Conservation (phyloP, 73 alveolate genomes). For the Symbiodinium pilosum region DNA sequence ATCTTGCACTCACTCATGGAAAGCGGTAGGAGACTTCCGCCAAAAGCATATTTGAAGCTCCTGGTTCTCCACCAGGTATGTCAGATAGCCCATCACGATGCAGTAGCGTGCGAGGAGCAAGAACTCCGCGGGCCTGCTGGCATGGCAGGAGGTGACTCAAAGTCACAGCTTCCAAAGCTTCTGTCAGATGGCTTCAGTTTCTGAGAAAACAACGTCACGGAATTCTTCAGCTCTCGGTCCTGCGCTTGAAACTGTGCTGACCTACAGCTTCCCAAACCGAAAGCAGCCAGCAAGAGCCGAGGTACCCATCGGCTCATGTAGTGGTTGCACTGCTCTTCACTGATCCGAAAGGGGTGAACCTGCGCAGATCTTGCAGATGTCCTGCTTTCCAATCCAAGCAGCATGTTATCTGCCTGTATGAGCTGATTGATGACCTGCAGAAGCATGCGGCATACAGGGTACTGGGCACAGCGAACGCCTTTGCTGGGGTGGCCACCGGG, state of each 20-base stretch:
- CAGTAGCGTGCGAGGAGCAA: constrained; percentile 82
- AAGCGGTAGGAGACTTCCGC: no score
- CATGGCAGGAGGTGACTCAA: background rate
- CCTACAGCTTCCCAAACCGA: no score
- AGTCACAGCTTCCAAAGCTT: background rate
- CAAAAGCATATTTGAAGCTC: background rate
- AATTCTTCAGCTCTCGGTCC: constrained; percentile 68
- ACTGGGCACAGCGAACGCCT: no score
- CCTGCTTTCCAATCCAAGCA: background rate
- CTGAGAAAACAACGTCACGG: no score
- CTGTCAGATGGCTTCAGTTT: background rate
- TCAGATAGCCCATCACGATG: constrained; percentile 79
- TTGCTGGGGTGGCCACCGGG: background rate
- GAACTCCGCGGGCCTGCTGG: constrained; percentile 53
- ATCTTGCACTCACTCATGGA: background rate
- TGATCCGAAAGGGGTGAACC: constrained; percentile 62
- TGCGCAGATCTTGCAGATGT: background rate
- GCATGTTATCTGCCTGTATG: constrained; percentile 14
- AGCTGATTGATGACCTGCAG: constrained; percentile 67
- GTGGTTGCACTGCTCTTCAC: constrained; percentile 93
- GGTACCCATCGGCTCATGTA: constrained; percentile 73
- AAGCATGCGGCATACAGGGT: no score
- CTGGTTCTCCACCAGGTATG: constrained; percentile 52
- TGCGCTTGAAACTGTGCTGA: background rate
- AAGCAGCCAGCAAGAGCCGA: background rate